phyloP scores from a whole-genome alignment of 169 alveolate genomes.

The Hepatocystis sp. region DNA sequence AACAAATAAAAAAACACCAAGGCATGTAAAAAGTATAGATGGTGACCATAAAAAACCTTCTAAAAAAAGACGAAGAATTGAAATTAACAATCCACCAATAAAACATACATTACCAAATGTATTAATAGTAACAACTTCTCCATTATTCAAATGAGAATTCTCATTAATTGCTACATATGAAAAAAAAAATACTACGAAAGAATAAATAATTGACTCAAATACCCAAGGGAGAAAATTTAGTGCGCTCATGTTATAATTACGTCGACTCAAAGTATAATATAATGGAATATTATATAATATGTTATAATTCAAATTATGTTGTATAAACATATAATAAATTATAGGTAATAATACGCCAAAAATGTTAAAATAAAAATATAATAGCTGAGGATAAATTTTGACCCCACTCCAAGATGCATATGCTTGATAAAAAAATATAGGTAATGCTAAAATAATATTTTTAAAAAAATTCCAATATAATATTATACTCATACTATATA shows the following conservation, averaged over 20 bases:
- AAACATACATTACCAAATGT: conserved; percentile 82
- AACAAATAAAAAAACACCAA: conserved; percentile 70
- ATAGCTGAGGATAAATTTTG: conserved; percentile 55
- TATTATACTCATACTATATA: conserved; percentile 72
- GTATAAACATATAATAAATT: conserved; percentile 64
- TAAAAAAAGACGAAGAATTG: conserved; percentile 80
- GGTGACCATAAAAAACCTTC: conserved; percentile 79
- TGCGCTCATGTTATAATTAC: conserved; percentile 64
- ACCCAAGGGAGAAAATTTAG: conserved; percentile 68
- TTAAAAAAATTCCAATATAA: conserved; percentile 76
- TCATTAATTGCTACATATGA: conserved; percentile 60
- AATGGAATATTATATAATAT: conserved; percentile 73
- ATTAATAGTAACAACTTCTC: conserved; percentile 73
- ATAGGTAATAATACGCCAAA: conserved; percentile 69
- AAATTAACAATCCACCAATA: conserved; percentile 78
- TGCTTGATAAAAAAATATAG: conserved; percentile 76
- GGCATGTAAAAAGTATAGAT: conserved; percentile 51
- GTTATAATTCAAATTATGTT: conserved; percentile 74
- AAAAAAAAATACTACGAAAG: conserved; percentile 53
- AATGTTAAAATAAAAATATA: conserved; percentile 51
- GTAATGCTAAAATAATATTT: conserved; percentile 52
- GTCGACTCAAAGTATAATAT: conserved; percentile 72
- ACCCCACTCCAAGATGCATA: conserved; percentile 76
- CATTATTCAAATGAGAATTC: conserved; percentile 73
- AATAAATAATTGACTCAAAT: conserved; percentile 62